Base-by-base conservation (phyloP, 805 yeast species). In the Pichia nakasei region DNA sequence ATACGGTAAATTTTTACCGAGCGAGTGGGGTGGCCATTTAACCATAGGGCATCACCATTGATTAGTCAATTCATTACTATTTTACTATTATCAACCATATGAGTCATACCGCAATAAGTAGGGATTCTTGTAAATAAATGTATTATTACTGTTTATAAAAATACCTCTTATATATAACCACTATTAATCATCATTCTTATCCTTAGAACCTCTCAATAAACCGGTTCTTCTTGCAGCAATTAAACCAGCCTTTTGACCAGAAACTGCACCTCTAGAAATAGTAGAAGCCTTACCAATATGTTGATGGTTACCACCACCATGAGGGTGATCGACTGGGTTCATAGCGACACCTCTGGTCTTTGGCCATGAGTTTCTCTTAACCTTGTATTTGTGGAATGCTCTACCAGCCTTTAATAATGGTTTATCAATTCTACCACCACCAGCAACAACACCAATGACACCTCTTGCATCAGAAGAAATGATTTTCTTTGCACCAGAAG, bases 281-380 rank as follows among this genome's bases (percentile, higher is more conserved):
- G 97, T 91, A 65, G 97, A 91, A 67, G 97, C 97, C 82, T 91
- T 91, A 88, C 97, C 97, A 78, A 89, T 91, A 75, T 91, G 97
- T 81, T 91, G 97, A 77, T 91, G 97, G 96, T 89, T 89, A 91
- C 98, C 98, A 91, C 98, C 97, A 86, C 98, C 98, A 75, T 91
- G 98, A 73, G 98, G 98, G 81, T 91, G 98, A 73, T 91, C 98
- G 73, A 91, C 98, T 74, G 97, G 97, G 80, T 91, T 91, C 98
- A 93, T 91, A 72, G 98, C 98, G 71, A 91, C 97, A 91, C 97
- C 98, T 81, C 97, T 88, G 69, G 97, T 93, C 85, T 87, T 89
- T 77, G 98, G 98, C 97, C 97, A 93, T 59, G 96, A 87, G 95
- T 93, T 88, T 80, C 97, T 82, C 94, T 93, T 93, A 67, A 89